phyloP scores from a whole-genome alignment of 2,329 filamentous ascomycete species.

The Colletotrichum orbiculare region DNA sequence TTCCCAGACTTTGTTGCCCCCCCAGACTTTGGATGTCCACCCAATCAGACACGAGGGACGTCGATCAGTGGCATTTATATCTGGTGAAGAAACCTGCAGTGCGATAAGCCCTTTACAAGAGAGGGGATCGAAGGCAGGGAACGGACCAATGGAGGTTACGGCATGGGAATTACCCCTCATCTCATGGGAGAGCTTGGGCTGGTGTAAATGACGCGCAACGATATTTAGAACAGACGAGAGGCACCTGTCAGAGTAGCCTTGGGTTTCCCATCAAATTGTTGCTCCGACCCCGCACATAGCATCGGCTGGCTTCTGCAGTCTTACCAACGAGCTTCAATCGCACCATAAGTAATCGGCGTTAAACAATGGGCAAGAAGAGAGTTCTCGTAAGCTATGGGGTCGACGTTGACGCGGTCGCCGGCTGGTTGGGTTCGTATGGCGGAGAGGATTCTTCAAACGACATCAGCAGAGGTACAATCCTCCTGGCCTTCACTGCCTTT shows the following conservation, averaged over 20 bases:
- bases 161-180: slow-evolving; percentile 19
- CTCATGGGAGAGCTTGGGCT: no score
- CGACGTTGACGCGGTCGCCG: slow-evolving; percentile 80
- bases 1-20: no score
- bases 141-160: slow-evolving; percentile 1
- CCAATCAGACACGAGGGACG: no score
- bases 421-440: slow-evolving; percentile 81
- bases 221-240: no score
- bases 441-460: slow-evolving; percentile 79
- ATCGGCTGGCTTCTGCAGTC: background rate
- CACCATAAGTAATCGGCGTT: background rate
- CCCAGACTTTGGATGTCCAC: no score
- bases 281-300: background rate
- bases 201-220: no score
- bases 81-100: no score
- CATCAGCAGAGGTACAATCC: slow-evolving; percentile 71
- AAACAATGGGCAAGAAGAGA: slow-evolving; percentile 49
- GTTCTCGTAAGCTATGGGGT: slow-evolving; percentile 69
- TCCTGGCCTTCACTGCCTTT: background rate
- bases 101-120: no score
- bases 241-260: no score
- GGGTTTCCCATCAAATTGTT: no score
- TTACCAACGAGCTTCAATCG: background rate
- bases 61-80: background rate
- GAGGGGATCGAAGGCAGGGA: no score